Conservation (phyloP, 2,329 filamentous ascomycete genomes). For the Celoporthe dispersa region DNA sequence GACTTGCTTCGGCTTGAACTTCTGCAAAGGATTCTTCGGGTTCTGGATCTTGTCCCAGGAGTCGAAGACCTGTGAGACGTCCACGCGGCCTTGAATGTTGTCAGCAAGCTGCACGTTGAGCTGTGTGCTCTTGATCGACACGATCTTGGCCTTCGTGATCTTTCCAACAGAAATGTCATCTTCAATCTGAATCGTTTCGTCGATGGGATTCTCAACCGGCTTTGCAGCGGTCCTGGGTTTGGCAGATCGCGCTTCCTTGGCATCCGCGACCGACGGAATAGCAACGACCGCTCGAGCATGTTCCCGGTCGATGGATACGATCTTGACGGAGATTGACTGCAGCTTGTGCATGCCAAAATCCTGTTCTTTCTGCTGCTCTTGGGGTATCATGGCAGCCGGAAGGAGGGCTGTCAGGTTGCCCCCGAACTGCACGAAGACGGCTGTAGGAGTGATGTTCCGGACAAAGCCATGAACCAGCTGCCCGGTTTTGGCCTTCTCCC, state of each 20-base stretch:
- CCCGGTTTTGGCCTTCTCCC: slow-evolving; percentile 74
- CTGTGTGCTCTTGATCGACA: slow-evolving; percentile 88
- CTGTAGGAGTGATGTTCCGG: slow-evolving; percentile 79
- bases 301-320: slow-evolving; percentile 73
- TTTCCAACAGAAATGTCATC: slow-evolving; percentile 76
- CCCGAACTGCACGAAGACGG: slow-evolving; percentile 87
- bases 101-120: slow-evolving; percentile 88
- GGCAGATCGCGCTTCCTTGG: slow-evolving; percentile 45
- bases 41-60: slow-evolving; percentile 85
- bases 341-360: slow-evolving; percentile 80
- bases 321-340: slow-evolving; percentile 74
- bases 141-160: slow-evolving; percentile 75
- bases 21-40: slow-evolving; percentile 76
- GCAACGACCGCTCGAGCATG: slow-evolving; percentile 69
- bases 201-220: slow-evolving; percentile 57
- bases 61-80: slow-evolving; percentile 89
- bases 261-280: slow-evolving; percentile 51
- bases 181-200: slow-evolving; percentile 65
- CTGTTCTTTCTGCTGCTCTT: slow-evolving; percentile 68
- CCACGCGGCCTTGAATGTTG: slow-evolving; percentile 88
- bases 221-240: slow-evolving; percentile 37
- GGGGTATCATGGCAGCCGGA: slow-evolving; percentile 76
- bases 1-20: slow-evolving; percentile 72
- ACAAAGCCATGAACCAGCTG: slow-evolving; percentile 77
- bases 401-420: slow-evolving; percentile 77